phyloP scores from a whole-genome alignment of 495 filamentous ascomycete genomes.

The Neurospora sp. region DNA sequence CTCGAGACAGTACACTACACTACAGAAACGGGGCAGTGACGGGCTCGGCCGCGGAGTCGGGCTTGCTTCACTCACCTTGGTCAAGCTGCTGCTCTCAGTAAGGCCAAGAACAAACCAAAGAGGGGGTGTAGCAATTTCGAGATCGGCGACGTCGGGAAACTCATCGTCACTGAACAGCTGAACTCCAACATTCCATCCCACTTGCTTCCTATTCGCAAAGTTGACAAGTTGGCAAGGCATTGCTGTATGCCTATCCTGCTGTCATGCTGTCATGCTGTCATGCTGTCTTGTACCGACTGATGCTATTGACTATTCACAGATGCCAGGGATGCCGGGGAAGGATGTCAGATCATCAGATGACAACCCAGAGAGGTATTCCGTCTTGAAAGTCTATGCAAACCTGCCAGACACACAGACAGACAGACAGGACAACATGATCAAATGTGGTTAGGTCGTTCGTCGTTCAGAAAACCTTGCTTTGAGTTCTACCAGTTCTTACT shows the following conservation, averaged over 20 bases:
- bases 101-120: no score
- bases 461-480: not conserved
- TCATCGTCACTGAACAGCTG: not conserved
- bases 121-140: no score
- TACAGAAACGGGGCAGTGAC: not conserved
- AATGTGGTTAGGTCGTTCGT: not conserved
- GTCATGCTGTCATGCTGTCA: not conserved
- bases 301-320: not conserved
- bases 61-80: not conserved
- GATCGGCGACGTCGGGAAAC: not conserved
- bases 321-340: not conserved
- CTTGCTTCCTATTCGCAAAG: not conserved
- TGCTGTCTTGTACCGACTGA: not conserved
- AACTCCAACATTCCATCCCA: not conserved
- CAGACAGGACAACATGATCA: not conserved
- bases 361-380: not conserved
- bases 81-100: not conserved
- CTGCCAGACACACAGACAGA: not conserved
- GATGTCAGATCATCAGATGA: not conserved
- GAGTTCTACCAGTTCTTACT: not conserved
- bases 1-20: not conserved
- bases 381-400: not conserved
- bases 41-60: not conserved
- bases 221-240: not conserved
- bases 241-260: not conserved